A percentile compares a stretch with the other conserved stretches of the same genome.
These are phyloP conservation scores for Backusella parvicylindrica DNA, from an alignment of 192 early-diverging fungal genomes.

Conservation along the genomic window DNA sequence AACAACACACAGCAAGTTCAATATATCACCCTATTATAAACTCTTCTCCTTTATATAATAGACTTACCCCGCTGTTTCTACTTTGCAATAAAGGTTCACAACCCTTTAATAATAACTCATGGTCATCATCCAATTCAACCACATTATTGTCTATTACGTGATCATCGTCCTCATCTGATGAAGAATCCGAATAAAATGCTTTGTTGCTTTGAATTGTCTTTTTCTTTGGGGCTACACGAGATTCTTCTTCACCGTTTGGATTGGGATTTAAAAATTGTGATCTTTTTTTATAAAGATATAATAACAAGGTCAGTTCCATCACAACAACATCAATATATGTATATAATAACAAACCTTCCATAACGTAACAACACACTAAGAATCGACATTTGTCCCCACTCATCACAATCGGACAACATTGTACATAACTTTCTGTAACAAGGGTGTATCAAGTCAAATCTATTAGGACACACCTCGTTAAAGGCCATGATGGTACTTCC, in stretches of 20 bases:
- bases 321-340: no score
- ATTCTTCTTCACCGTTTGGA: slow-evolving; percentile 23
- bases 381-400: slow-evolving; percentile 94
- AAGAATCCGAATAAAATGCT: slow-evolving; percentile 38
- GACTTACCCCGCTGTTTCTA: slow-evolving; percentile 76
- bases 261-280: slow-evolving; percentile 62
- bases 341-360: no score
- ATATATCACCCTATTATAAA: neutral
- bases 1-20: no score
- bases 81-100: slow-evolving; percentile 74
- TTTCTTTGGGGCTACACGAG: neutral
- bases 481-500: slow-evolving; percentile 86
- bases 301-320: neutral
- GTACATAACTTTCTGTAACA: slow-evolving; percentile 87
- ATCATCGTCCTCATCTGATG: slow-evolving; percentile 3
- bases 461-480: slow-evolving; percentile 80
- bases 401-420: slow-evolving; percentile 85
- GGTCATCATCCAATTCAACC: slow-evolving; percentile 74
- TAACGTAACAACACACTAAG: slow-evolving; percentile 78
- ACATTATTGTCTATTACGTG: slow-evolving; percentile 7
- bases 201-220: slow-evolving; percentile 21
- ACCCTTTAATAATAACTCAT: slow-evolving; percentile 65
- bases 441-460: slow-evolving; percentile 82
- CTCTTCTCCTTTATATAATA: neutral
- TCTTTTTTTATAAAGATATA: neutral